phyloP scores from a whole-genome alignment of 2,329 filamentous ascomycete genomes.

The Fusarium nelsonii region DNA sequence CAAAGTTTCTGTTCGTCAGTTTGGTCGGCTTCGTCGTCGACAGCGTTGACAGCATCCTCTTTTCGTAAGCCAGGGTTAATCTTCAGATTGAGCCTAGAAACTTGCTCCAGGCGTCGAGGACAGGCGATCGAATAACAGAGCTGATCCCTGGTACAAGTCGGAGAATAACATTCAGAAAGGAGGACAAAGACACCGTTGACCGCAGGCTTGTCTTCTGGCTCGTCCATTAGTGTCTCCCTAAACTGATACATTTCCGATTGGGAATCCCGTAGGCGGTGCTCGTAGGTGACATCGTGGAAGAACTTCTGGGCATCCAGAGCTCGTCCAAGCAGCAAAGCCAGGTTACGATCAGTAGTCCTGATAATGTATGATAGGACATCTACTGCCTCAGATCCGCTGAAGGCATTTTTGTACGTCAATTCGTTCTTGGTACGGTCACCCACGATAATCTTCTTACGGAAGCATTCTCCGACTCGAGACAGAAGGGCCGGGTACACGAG shows the following conservation, averaged over 20 bases:
- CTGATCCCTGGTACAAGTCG: constrained; percentile 94
- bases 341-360: constrained; percentile 93
- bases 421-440: constrained; percentile 96
- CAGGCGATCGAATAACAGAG: constrained; percentile 99
- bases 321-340: constrained; percentile 89
- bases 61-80: constrained; percentile 87
- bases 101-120: constrained; percentile 91
- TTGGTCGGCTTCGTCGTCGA: constrained; percentile 86
- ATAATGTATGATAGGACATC: constrained; percentile 97
- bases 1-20: constrained; percentile 97
- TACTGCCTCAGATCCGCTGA: constrained; percentile 94
- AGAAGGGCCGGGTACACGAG: constrained; percentile 94
- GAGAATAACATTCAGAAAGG: constrained; percentile 96
- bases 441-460: constrained; percentile 87
- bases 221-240: constrained; percentile 89
- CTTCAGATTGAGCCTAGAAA: constrained; percentile 93
- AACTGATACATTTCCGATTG: constrained; percentile 97
- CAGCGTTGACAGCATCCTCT: constrained; percentile 65
- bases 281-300: constrained; percentile 99
- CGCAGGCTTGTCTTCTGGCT: constrained; percentile 74
- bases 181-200: constrained; percentile 98
- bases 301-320: constrained; percentile 98
- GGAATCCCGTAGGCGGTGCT: constrained; percentile 95
- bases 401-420: constrained; percentile 95
- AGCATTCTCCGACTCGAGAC: constrained; percentile 93